Evolutionary conservation across 306 rosid genomes (phyloP), one percentile per base, ranked within the genome.

Genomic region (Casuarina glauca): DNA sequence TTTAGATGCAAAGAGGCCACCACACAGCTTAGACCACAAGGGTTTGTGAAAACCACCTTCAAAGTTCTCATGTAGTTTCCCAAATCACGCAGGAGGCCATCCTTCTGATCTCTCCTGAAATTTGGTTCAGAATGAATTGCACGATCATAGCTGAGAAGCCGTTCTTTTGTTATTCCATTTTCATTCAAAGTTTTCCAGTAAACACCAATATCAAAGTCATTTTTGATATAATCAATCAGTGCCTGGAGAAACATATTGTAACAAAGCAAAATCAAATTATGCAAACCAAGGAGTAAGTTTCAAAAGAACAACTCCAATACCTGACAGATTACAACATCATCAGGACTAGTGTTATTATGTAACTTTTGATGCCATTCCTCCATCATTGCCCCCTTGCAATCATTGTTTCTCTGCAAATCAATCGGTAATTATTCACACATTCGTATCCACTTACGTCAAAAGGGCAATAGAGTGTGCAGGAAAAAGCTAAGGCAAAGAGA

Each of bases 361-460:
- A 95, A 87, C 87, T 95, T 95, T 80, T 95, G 99, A 83, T 95
- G 99, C 99, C 99, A 95, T 86, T 95, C 97, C 85, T 95, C 99
- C 97, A 95, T 95, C 84, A 95, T 88, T 80, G 86, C 97, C 6
- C 99, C 99, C 84, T 86, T 91, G 87, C 97, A 93, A 4, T 90
- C 84, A 76, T 91, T 93, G 0, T 91, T 91, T 72, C 99, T 91
- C 99, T 95, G 84, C 75, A 80, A 79, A 73, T 70, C 72, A 80
- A 54, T 76, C 61, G 84, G 44, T 54, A 76, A 48, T 41, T 75
- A 75, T 80, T 57, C 75, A 60, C 38, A 74, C 60, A 60, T 54
- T 19, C 80, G 52, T 71, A 79, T 81, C 78, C 71, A 74, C 72
- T 69, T n/a, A 72, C 76, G 82, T 48, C 26, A 68, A 72, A 44